Evolutionary conservation across 768 basidiomycete species (phyloP), one percentile per base, ranked within the genome.

Genomic region (Lactarius sp.): DNA sequence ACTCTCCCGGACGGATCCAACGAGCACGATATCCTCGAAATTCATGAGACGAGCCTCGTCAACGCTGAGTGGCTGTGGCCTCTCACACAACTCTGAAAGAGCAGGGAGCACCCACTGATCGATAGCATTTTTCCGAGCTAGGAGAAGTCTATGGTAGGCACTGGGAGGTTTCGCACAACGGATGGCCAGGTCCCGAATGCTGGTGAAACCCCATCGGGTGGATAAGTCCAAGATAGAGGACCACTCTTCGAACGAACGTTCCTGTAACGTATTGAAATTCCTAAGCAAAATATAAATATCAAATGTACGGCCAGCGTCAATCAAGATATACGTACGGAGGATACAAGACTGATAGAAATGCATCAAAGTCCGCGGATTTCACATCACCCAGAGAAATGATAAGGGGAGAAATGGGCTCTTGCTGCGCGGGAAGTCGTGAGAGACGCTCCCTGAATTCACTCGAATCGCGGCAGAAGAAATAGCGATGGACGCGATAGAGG

Each of bases 281-380:
- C 66, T 67, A 51, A 27, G 42, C 5, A 57, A 33, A 44, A 20
- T 2, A 47, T 12, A 6, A 20, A 55, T 1, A 27, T 27, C 16
- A 50, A 41, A 49, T 12, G 37, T 12, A 4, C 4, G 18, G 36
- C 27, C n/a, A 16, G 1, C 16, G 13, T 34, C 31, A n/a, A 33
- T 14, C 51, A 18, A 13, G 36, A 49, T 13, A 56, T 41, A 52
- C 66, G 31, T 60, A 66, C 66, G 3, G 53, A 20, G 62, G 59
- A 42, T 67, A 67, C n/a, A 67, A 27, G 10, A 67, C 42, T 27
- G 66, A 64, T n/a, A 67, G 37, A 14, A 67, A 53, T 13, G 59
- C 62, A 36, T 67, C 59, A 10, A 67, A 64, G 18, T 67, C 66
- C 6, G 3, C 37, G n/a, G 31, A 16, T 37, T 54, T 58, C 39